Percentiles rank a stretch among this genome's conserved stretches.
These are phyloP conservation scores for Pterocarpus santalinus DNA, from an alignment of 306 rosid genomes.

Conservation along the genomic window DNA sequence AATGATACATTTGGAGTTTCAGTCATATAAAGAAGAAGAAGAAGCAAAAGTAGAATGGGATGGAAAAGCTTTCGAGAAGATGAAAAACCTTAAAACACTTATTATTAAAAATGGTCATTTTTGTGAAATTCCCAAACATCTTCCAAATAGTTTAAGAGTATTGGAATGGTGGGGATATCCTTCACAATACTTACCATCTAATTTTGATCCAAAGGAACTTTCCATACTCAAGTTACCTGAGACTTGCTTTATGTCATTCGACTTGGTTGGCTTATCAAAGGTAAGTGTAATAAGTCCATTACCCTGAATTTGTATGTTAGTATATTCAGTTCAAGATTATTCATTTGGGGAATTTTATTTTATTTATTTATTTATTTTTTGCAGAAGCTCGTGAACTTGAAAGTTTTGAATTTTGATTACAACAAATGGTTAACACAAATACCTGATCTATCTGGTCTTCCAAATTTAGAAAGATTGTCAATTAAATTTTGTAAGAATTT, in stretches of 20 bases:
- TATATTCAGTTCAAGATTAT: neutral
- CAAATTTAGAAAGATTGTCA: conserved; percentile 1
- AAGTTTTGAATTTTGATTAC: neutral
- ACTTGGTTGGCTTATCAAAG: neutral
- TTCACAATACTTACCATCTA: neutral
- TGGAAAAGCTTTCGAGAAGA: too few species aligned
- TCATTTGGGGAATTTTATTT: neutral
- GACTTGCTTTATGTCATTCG: neutral
- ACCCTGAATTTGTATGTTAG: neutral
- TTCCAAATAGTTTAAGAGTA: conserved; percentile 6
- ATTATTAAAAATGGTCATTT: neutral
- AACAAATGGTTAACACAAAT: neutral
- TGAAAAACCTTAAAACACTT: too few species aligned
- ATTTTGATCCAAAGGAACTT: neutral
- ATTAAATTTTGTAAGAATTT: neutral
- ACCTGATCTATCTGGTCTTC: neutral
- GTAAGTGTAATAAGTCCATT: neutral
- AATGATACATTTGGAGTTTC: too few species aligned
- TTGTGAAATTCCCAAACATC: neutral
- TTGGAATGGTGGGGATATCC: neutral
- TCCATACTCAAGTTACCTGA: neutral
- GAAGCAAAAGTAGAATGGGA: too few species aligned
- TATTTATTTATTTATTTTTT: neutral
- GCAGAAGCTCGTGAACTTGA: neutral
- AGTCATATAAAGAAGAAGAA: neutral